phyloP scores from a whole-genome alignment of 805 yeast genomes.

The Zygosaccharomyces gambellarensis region DNA sequence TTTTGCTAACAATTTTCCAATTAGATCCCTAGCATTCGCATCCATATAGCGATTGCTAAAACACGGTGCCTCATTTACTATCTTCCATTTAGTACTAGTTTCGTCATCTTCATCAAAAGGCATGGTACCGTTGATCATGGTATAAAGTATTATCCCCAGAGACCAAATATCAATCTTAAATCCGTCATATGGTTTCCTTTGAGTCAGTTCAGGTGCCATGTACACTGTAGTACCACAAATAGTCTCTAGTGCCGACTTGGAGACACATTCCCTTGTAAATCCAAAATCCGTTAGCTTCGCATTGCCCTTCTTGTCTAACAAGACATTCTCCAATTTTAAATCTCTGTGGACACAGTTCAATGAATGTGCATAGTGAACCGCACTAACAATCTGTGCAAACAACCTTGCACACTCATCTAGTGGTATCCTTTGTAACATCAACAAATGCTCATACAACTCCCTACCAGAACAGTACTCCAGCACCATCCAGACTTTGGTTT shows the following conservation, averaged over 20 bases:
- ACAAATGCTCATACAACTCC: slow-evolving; percentile 65
- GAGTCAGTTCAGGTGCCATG: slow-evolving; percentile 91
- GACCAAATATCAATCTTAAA: slow-evolving; percentile 87
- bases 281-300: slow-evolving; percentile 91
- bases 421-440: slow-evolving; percentile 48
- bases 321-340: slow-evolving; percentile 72
- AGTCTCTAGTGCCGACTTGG: slow-evolving; percentile 60
- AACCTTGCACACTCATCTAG: slow-evolving; percentile 46
- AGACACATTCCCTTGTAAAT: slow-evolving; percentile 72
- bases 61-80: slow-evolving; percentile 60
- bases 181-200: slow-evolving; percentile 68
- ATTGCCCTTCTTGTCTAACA: slow-evolving; percentile 51
- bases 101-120: slow-evolving; percentile 88
- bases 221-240: slow-evolving; percentile 92
- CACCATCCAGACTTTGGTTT: slow-evolving; percentile 76
- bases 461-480: slow-evolving; percentile 85
- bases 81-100: slow-evolving; percentile 50
- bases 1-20: slow-evolving; percentile 56
- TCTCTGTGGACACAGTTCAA: slow-evolving; percentile 81
- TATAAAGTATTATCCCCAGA: slow-evolving; percentile 80
- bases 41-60: slow-evolving; percentile 45
- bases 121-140: slow-evolving; percentile 78
- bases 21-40: slow-evolving; percentile 45
- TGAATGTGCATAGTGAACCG: slow-evolving; percentile 66
- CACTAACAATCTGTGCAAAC: slow-evolving; percentile 60